Evolutionary conservation across 1,284 basidiomycete species (phyloP), one percentile per base, ranked within the genome.

Genomic region (Phellopilus nigrolimitatus): DNA sequence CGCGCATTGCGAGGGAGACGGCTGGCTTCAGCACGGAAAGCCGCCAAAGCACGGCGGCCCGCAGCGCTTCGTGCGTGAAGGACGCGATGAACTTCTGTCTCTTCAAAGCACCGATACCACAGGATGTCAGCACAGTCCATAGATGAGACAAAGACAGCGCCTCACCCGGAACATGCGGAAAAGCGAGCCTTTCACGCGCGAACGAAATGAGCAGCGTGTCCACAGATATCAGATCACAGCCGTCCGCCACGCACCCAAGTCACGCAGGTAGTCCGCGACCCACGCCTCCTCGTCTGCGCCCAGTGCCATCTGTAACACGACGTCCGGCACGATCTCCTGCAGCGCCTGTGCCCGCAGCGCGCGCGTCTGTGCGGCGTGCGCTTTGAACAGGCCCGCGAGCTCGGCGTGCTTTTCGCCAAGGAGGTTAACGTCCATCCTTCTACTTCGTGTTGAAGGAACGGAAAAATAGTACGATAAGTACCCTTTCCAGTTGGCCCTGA

Each of bases 141-240:
- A 45, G 45, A 38, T 37, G 47, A 42, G 33, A 39, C 24, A 21
- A 47, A n/a, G 8, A 13, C 17, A 12, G 53, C 64, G n/a, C 19
- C 75, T 59, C 64, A 84, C 85, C 67, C 77, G 76, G 48, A 77
- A 69, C 54, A 82, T 75, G 58, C 82, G 80, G 66, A 88, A 88
- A 22, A 86, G 66, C 8, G 82, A 15, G 15, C 36, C 47, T 48
- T 48, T 24, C n/a, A n/a, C n/a, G n/a, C n/a, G n/a, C n/a, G n/a
- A 38, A 10, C 30, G 17, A 36, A 5, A 36, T 33, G 21, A 17
- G 42, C 25, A 30, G 27, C 30, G 17, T 27, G 13, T 17, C 17
- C 17, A 30, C 13, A n/a, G n/a, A 44, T 42, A 3, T 5, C 27
- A 31, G n/a, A 42, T 24, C n/a, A 9, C 19, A n/a, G 8, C 40